Conservation (phyloP, 2,329 filamentous ascomycete genomes). For the Cladosporium sp. region DNA sequence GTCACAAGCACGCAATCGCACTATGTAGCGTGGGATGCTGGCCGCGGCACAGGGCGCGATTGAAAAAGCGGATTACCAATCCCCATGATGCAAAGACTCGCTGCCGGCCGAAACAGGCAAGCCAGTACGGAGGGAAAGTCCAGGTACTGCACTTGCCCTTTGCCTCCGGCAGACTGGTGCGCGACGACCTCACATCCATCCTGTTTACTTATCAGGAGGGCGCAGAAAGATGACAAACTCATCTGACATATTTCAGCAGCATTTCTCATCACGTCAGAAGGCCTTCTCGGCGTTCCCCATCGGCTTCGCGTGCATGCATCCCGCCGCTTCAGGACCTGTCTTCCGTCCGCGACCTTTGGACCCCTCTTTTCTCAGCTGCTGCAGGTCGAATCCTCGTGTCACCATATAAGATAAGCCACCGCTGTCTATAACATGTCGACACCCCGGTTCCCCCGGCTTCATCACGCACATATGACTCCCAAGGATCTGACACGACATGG, state of each 20-base stretch:
- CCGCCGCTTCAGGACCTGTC: background rate
- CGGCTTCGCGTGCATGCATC: background rate
- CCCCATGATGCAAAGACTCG: conserved; percentile 13
- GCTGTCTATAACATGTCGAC: background rate
- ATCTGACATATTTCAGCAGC: background rate
- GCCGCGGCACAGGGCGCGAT: conserved; percentile 5
- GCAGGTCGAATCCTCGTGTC: background rate
- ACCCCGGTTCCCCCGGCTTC: no score
- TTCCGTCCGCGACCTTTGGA: no score
- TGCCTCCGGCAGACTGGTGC: no score
- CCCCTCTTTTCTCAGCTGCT: background rate
- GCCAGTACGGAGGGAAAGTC: background rate
- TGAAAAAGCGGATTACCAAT: conserved; percentile 15
- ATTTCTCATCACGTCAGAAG: background rate
- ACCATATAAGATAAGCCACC: background rate
- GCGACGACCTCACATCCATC: conserved; percentile 1
- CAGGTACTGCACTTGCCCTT: no score
- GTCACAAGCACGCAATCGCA: conserved; percentile 12
- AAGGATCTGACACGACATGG: background rate
- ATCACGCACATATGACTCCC: background rate
- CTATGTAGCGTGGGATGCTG: background rate
- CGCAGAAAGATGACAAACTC: background rate
- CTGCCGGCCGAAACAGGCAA: background rate
- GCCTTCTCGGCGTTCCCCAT: background rate
- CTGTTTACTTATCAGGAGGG: background rate